Evolutionary conservation across 805 yeast genomes (phyloP).

Genomic region (Lachancea thermotolerans): DNA sequence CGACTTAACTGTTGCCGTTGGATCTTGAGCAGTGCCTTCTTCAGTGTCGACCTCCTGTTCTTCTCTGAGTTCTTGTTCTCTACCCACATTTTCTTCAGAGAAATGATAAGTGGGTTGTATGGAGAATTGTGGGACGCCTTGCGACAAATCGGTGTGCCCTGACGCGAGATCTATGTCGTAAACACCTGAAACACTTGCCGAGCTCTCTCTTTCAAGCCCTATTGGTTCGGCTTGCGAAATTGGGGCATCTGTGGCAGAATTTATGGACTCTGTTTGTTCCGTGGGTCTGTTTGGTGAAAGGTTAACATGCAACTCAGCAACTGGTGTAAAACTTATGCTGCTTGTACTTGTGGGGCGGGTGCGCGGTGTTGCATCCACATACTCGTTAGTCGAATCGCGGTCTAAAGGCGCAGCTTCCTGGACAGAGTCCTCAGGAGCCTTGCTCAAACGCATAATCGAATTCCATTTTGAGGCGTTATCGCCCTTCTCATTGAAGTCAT

Average conservation of each 20-base stretch:
- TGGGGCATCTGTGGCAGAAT: too few relatives aligned
- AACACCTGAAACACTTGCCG: too few relatives aligned
- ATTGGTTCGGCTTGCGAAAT: too few relatives aligned
- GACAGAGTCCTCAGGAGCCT: background rate
- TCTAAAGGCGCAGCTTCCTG: background rate
- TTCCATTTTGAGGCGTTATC: background rate
- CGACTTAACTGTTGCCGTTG: constrained; percentile 1
- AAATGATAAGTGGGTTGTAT: background rate
- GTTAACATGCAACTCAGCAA: constrained; percentile 6
- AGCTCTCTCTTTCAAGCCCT: too few relatives aligned
- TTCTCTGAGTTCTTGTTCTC: background rate
- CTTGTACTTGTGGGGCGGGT: background rate
- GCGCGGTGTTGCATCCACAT: background rate
- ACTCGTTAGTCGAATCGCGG: background rate
- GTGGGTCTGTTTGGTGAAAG: constrained; percentile 3
- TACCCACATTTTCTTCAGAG: background rate
- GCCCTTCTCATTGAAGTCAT: background rate
- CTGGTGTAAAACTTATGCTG: constrained; percentile 8
- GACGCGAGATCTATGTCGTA: too few relatives aligned
- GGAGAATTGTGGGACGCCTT: background rate
- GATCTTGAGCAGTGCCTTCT: constrained; percentile 1
- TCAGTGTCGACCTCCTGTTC: constrained; percentile 1
- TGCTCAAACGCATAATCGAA: constrained; percentile 2
- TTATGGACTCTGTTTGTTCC: background rate
- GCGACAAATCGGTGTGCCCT: too few relatives aligned